Percentiles rank a stretch among this genome's conserved stretches.
These are phyloP conservation scores for Fusarium piperis DNA, from an alignment of 2,329 filamentous ascomycete species.

Conservation along the genomic window DNA sequence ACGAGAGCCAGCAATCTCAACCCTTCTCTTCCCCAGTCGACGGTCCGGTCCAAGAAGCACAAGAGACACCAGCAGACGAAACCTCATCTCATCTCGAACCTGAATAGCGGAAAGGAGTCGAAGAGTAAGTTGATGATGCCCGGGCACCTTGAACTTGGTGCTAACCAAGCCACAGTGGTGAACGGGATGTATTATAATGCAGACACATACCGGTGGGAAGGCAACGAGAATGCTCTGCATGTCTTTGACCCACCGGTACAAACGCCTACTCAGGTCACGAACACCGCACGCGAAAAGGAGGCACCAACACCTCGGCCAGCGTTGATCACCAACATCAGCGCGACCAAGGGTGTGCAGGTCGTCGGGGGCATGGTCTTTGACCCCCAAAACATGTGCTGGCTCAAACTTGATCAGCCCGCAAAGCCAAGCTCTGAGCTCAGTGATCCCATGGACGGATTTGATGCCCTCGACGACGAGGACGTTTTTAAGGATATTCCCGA, in stretches of 20 bases:
- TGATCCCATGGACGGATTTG: conserved; percentile 71
- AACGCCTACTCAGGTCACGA: conserved; percentile 60
- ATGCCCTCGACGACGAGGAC: conserved; percentile 86
- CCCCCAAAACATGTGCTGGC: conserved; percentile 96
- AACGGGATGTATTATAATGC: conserved; percentile 98
- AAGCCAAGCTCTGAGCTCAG: conserved; percentile 59
- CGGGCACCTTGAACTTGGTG: background rate
- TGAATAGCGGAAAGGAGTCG: conserved; percentile 76
- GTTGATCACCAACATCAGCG: conserved; percentile 89
- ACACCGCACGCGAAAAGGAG: conserved; percentile 66
- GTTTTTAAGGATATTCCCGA: conserved; percentile 96
- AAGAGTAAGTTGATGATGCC: conserved; percentile 71
- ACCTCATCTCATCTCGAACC: conserved; percentile 88
- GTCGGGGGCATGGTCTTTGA: conserved; percentile 99
- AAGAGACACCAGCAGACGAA: conserved; percentile 73
- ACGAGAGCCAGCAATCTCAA: conserved; percentile 58
- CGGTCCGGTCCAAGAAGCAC: conserved; percentile 64
- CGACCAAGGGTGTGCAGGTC: conserved; percentile 87
- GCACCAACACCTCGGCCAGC: conserved; percentile 72
- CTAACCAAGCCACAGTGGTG: conserved; percentile 67
- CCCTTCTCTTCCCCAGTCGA: conserved; percentile 52
- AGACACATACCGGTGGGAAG: conserved; percentile 88
- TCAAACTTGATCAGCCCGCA: conserved; percentile 74
- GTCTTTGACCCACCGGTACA: conserved; percentile 76
- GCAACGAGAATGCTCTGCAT: conserved; percentile 86